Conservation (phyloP, 768 basidiomycete species). For the Leccinum aurantiacum region DNA sequence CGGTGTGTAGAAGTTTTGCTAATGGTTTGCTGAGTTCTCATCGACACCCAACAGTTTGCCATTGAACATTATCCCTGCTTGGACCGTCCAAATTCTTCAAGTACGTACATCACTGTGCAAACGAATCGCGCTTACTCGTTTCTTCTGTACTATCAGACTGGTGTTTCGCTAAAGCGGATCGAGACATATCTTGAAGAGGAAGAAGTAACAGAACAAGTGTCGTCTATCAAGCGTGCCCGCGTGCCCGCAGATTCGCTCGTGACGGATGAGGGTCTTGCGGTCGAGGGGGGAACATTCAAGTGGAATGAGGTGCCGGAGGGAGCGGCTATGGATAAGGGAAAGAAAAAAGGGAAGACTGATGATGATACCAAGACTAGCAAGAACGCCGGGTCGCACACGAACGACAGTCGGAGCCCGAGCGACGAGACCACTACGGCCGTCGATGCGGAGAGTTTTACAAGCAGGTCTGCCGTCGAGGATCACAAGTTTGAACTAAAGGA, state of each 20-base stretch:
- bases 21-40: not conserved
- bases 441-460: conserved; percentile 20
- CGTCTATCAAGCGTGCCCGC: conserved; percentile 45
- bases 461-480: conserved; percentile 23
- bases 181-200: conserved; percentile 60
- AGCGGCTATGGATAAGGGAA: conserved; percentile 24
- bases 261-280: conserved; percentile 41
- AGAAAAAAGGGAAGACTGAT: not conserved
- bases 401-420: not conserved
- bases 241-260: conserved; percentile 26
- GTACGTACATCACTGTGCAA: conserved; percentile 12
- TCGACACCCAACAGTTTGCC: conserved; percentile 45
- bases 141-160: conserved; percentile 36
- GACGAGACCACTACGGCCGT: conserved; percentile 10
- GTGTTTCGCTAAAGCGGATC: conserved; percentile 61
- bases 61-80: conserved; percentile 76
- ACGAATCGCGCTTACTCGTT: not conserved
- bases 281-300: conserved; percentile 51
- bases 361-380: conserved; percentile 17
- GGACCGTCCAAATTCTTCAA: conserved; percentile 76
- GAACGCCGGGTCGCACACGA: not conserved
- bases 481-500: conserved; percentile 43
- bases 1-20: conserved; percentile 38
- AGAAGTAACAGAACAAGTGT: conserved; percentile 61
- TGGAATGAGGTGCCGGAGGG: conserved; percentile 52